Evolutionary conservation across 2,329 filamentous ascomycete genomes (phyloP).

Genomic region (Nannizziopsis arthrosporioides): DNA sequence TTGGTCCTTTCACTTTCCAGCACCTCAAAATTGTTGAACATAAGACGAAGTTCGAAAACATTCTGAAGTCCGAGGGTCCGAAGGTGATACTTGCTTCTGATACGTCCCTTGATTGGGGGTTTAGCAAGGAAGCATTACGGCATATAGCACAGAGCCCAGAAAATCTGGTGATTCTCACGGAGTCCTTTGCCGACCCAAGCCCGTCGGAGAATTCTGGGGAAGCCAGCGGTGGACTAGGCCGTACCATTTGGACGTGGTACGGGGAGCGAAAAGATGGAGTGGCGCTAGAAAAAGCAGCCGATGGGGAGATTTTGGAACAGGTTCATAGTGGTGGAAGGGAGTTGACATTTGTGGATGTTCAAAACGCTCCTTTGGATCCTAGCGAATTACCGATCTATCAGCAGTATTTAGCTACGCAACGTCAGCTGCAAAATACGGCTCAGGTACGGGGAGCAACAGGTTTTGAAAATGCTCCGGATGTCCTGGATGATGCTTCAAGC

Average conservation of each 20-base stretch:
- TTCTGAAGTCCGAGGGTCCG: constrained; percentile 45
- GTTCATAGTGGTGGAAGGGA: constrained; percentile 54
- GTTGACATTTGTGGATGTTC: constrained; percentile 49
- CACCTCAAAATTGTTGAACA: constrained; percentile 74
- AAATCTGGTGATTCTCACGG: constrained; percentile 80
- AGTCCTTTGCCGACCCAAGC: constrained; percentile 33
- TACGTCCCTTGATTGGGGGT: constrained; percentile 84
- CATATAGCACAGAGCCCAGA: constrained; percentile 61
- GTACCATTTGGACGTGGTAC: constrained; percentile 71
- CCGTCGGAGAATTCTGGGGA: constrained; percentile 16
- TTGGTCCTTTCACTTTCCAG: constrained; percentile 79
- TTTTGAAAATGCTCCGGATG: constrained; percentile 64
- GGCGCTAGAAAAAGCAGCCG: constrained; percentile 43
- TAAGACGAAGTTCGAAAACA: constrained; percentile 63
- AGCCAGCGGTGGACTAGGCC: constrained; percentile 50
- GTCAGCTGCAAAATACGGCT: constrained; percentile 71
- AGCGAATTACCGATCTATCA: constrained; percentile 75
- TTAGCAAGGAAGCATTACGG: constrained; percentile 69
- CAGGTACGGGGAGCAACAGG: constrained; percentile 56
- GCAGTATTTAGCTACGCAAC: constrained; percentile 79
- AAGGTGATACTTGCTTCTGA: constrained; percentile 84
- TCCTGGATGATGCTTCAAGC: constrained; percentile 63
- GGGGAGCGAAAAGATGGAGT: constrained; percentile 55
- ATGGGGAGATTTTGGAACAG: constrained; percentile 52
- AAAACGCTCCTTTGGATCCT: constrained; percentile 56